These are phyloP conservation scores for Malus orientalis DNA, from an alignment of 306 rosid species.

Conservation along the genomic window DNA sequence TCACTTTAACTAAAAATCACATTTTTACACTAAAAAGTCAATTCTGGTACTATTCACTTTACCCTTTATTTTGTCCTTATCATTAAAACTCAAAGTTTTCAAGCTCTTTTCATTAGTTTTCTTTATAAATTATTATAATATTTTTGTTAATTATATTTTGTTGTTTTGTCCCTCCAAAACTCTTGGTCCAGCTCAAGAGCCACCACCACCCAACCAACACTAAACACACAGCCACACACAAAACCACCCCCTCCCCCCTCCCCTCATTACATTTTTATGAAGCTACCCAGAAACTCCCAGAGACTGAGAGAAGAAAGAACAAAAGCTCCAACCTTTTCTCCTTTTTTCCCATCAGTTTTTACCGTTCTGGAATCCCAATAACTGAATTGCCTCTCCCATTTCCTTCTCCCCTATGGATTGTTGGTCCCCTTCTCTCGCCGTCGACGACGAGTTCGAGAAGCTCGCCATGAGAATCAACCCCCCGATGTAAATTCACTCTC, in stretches of 20 bases:
- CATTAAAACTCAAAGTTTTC: too few relatives aligned
- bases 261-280: constrained; percentile 7
- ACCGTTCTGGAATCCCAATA: not conserved
- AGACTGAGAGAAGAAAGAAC: not conserved
- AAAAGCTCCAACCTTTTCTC: not conserved
- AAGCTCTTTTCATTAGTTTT: too few relatives aligned
- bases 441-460: constrained; percentile 75
- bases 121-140: not conserved
- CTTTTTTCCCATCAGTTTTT: not conserved
- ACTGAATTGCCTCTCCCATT: not conserved
- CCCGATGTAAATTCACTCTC: constrained; percentile 50
- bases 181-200: constrained; percentile 49
- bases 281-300: constrained; percentile 29
- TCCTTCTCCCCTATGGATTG: constrained; percentile 44
- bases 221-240: constrained; percentile 11
- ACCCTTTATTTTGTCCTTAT: too few relatives aligned
- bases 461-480: constrained; percentile 85
- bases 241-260: not conserved
- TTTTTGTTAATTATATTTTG: constrained; percentile 5
- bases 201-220: constrained; percentile 39
- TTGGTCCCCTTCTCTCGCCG: constrained; percentile 54
- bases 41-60: too few relatives aligned
- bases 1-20: too few relatives aligned
- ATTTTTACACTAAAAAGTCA: too few relatives aligned
- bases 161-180: constrained; percentile 25